phyloP scores from a whole-genome alignment of 352 stramenopile species.

The Blastocystis sp. region DNA sequence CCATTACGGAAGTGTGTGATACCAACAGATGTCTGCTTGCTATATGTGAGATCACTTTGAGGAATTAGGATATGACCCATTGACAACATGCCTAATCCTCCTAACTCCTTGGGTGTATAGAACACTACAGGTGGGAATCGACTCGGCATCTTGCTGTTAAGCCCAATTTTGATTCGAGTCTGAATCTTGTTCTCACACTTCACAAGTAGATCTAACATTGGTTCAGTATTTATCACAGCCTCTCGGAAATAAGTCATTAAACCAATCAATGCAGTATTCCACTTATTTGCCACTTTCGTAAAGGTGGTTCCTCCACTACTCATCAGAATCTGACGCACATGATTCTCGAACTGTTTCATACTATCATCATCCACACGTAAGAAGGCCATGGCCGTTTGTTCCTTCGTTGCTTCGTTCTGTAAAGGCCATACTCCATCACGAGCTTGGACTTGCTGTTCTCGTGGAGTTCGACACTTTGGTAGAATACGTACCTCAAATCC shows the following conservation, averaged over 20 bases:
- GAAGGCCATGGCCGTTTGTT: constrained; percentile 95
- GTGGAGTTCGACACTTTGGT: constrained; percentile 79
- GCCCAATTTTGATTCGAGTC: constrained; percentile 98
- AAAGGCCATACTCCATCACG: constrained; percentile 98
- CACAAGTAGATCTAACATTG: constrained; percentile 96
- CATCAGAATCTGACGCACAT: constrained; percentile 98
- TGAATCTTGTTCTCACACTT: constrained; percentile 99
- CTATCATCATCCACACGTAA: constrained; percentile 88
- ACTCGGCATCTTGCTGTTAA: constrained; percentile 99
- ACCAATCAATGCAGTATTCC: constrained; percentile 79
- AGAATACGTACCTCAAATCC: constrained; percentile 94
- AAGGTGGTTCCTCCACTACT: constrained; percentile 97
- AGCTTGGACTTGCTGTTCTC: constrained; percentile 81
- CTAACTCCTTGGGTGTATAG: constrained; percentile 98
- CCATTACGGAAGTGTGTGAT: constrained; percentile 98
- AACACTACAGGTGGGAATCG: constrained; percentile 97
- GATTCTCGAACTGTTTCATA: constrained; percentile 93
- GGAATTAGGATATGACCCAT: constrained; percentile 99
- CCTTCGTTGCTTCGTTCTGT: constrained; percentile 98
- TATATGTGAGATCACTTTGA: constrained; percentile 95
- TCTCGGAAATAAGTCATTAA: constrained; percentile 99
- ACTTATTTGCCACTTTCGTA: constrained; percentile 99
- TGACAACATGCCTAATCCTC: constrained; percentile 95
- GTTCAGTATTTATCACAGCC: constrained; percentile 95
- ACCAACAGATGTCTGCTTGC: constrained; percentile 94